Percentiles rank a stretch among this genome's conserved stretches.
Evolutionary conservation across 257 asterid species (phyloP).

Genomic region (Rhazya stricta): DNA sequence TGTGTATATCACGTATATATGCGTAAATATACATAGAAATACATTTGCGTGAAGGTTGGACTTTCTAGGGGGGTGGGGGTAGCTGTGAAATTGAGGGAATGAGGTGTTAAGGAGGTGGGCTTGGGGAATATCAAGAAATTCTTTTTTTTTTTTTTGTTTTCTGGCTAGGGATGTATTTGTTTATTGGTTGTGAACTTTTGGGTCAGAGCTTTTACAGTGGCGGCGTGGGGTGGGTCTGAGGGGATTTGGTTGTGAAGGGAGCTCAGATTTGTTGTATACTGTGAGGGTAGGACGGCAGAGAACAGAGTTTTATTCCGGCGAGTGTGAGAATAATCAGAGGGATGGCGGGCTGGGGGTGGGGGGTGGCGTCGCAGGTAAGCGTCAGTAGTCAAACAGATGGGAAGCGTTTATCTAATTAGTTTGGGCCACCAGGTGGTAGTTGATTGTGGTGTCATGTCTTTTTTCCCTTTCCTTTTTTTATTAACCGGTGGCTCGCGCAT

Average conservation of each 20-base stretch:
- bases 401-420: not conserved
- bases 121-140: slow-evolving; percentile 23
- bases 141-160: slow-evolving; percentile 17
- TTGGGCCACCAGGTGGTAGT: not conserved
- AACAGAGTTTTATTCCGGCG: slow-evolving; percentile 4
- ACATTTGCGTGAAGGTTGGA: slow-evolving; percentile 6
- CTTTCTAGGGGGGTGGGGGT: slow-evolving; percentile 6
- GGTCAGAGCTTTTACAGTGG: slow-evolving; percentile 22
- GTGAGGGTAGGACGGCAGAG: not conserved
- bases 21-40: not conserved
- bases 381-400: slow-evolving; percentile 1
- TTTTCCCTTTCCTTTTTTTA: not conserved
- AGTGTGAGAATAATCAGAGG: not conserved
- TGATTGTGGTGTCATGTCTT: not conserved
- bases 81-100: slow-evolving; percentile 28
- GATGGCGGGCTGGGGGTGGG: not conserved
- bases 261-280: slow-evolving; percentile 12
- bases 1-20: not conserved
- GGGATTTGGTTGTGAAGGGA: not conserved
- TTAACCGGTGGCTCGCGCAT: not conserved
- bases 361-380: not conserved
- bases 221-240: slow-evolving; percentile 11
- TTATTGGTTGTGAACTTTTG: not conserved
- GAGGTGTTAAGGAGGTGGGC: not conserved
- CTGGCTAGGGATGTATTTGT: not conserved